These are phyloP conservation scores for Gleditsia sinensis DNA, from an alignment of 306 rosid genomes.

Conservation along the genomic window DNA sequence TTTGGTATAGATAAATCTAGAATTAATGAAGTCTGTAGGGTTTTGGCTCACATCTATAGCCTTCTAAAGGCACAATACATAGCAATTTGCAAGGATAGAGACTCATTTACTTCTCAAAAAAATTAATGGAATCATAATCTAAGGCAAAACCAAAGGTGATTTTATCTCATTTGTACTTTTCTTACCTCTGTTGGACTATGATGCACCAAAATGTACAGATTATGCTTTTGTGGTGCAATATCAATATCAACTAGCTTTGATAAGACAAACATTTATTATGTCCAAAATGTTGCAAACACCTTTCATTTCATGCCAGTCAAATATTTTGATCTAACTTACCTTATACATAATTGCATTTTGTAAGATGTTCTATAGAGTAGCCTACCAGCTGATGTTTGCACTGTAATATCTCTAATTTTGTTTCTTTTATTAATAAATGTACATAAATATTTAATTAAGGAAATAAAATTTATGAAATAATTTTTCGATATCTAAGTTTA, in stretches of 20 bases:
- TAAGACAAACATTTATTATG: no score
- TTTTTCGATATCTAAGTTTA: no score
- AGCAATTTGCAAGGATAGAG: constrained; percentile 83
- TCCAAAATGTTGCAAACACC: no score
- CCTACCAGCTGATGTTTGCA: constrained; percentile 46
- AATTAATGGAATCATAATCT: constrained; percentile 65
- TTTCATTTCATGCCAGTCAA: no score
- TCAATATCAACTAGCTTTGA: constrained; percentile 6
- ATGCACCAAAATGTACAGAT: neutral
- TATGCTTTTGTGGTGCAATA: neutral
- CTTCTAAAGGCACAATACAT: constrained; percentile 80
- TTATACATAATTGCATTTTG: constrained; percentile 18
- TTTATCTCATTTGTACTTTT: constrained; percentile 3
- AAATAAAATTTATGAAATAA: no score
- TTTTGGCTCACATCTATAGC: constrained; percentile 81
- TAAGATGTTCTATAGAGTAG: constrained; percentile 64
- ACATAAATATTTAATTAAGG: no score
- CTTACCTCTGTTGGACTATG: neutral
- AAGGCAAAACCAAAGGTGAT: constrained; percentile 62
- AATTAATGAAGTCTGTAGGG: constrained; percentile 82
- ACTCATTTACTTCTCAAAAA: constrained; percentile 72
- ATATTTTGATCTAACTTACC: neutral
- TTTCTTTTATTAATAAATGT: no score
- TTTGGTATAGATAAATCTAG: constrained; percentile 85
- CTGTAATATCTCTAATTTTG: no score